Evolutionary conservation across 768 basidiomycete genomes (phyloP), one percentile per base, ranked within the genome.

Genomic region (Multifurca ochricompacta): DNA sequence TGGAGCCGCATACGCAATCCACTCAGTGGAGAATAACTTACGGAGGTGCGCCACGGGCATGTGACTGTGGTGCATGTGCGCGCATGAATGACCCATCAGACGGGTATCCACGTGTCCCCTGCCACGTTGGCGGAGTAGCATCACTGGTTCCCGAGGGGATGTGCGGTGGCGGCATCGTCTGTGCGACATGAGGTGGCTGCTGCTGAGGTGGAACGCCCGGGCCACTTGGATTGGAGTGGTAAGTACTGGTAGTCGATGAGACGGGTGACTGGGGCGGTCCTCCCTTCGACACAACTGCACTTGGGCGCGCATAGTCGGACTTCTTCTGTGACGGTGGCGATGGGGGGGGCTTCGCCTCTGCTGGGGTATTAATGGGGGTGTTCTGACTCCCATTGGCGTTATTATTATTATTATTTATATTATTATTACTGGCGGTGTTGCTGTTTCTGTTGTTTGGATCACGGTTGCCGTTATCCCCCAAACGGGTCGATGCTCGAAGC

Each of bases 401-500:
- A 31, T 46, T 45, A 16, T 44, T 19, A 55, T 42, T 23, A n/a
- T n/a, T n/a, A n/a, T n/a, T n/a, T n/a, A n/a, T 40, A 39, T 45
- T 51, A 31, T 46, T 45, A 16, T 44, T 19, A 55, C 48, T 23
- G 18, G 21, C 43, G 36, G 57, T 35, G 37, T 45, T 59, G 35
- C 54, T 16, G 34, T n/a, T 56, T 45, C 36, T 49, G 43, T 50
- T 56, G 57, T 34, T 59, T 36, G 54, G 47, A 56, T 56, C 57
- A 19, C 57, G 46, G 40, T 49, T 48, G 46, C 16, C 36, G 46
- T 39, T 51, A 18, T 60, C 59, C 9, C 51, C 51, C 51, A 54
- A 50, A 35, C 59, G 59, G 28, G 59, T 60, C n/a, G 59, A 88
- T 25, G 83, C 85, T 10, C 87, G 82, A 44, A 90, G 71, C 39